Conservation (phyloP, 768 basidiomycete species). For the Lentinula raphanica region DNA sequence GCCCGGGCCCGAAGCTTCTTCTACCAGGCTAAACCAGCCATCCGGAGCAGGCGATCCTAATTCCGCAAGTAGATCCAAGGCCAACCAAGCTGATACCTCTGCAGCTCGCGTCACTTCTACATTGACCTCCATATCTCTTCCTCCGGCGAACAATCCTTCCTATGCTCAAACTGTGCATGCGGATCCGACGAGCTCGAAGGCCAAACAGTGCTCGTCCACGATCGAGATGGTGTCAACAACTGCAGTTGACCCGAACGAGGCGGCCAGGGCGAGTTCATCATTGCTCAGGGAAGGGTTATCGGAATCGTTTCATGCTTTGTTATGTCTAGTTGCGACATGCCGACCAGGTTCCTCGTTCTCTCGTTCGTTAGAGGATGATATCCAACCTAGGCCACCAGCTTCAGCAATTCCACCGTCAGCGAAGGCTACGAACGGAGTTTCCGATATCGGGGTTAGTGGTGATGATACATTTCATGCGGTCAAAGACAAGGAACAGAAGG, state of each 20-base stretch:
- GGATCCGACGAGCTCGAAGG: not conserved
- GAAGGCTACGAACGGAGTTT: too few relatives aligned
- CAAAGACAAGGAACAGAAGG: too few relatives aligned
- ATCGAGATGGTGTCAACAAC: not conserved
- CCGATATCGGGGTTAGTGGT: too few relatives aligned
- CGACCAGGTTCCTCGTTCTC: not conserved
- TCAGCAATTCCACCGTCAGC: too few relatives aligned
- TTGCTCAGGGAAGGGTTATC: not conserved
- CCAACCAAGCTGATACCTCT: not conserved
- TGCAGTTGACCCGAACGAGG: not conserved
- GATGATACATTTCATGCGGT: too few relatives aligned
- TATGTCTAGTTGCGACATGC: not conserved
- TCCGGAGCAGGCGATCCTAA: not conserved
- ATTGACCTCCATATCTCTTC: not conserved
- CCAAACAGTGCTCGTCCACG: not conserved
- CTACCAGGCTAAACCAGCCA: too few relatives aligned
- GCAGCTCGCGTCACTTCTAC: not conserved
- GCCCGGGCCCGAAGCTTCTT: not conserved
- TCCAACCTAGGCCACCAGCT: too few relatives aligned
- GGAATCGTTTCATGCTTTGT: not conserved
- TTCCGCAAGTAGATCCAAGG: not conserved
- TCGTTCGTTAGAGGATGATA: too few relatives aligned
- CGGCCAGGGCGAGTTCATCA: not conserved
- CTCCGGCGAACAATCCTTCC: not conserved
- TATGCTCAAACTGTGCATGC: not conserved